Percentiles rank a stretch among this genome's conserved stretches.
phyloP scores from a whole-genome alignment of 805 yeast genomes.

The Pichia californica region DNA sequence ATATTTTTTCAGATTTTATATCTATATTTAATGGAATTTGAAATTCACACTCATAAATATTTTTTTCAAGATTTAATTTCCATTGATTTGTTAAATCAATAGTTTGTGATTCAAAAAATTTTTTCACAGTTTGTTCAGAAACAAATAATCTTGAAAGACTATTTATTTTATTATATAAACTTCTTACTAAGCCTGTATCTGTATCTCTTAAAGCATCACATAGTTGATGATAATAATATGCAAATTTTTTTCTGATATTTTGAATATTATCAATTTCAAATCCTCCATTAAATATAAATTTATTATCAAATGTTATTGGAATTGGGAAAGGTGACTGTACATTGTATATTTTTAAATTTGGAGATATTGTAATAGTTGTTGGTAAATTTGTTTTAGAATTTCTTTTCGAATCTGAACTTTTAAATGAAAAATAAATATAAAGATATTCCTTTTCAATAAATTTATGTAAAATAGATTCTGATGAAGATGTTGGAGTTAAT shows the following conservation, averaged over 20 bases:
- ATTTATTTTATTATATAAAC: conserved; percentile 8
- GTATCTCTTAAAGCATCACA: conserved; percentile 7
- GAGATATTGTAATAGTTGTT: conserved; percentile 9
- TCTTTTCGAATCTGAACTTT: not conserved
- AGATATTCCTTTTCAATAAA: conserved; percentile 3
- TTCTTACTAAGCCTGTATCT: conserved; percentile 13
- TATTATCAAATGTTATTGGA: conserved; percentile 18
- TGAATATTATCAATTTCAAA: conserved; percentile 2
- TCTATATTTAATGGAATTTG: conserved; percentile 7
- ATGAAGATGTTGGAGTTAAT: conserved; percentile 3
- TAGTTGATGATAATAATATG: conserved; percentile 10
- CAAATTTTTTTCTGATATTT: conserved; percentile 9
- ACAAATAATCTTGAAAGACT: conserved; percentile 7
- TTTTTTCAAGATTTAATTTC: conserved; percentile 5
- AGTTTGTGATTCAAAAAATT: conserved; percentile 10
- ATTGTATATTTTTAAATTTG: conserved; percentile 14
- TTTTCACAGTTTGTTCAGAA: conserved; percentile 3
- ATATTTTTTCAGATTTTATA: conserved; percentile 2
- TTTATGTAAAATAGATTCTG: not conserved
- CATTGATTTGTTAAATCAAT: conserved; percentile 9
- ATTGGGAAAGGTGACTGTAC: conserved; percentile 16
- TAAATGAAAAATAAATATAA: conserved; percentile 10
- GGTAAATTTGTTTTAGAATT: conserved; percentile 10
- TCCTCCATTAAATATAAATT: conserved; percentile 10
- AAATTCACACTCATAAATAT: conserved; percentile 8